These are phyloP conservation scores for Solanum peruvianum DNA, from an alignment of 257 asterid species.

Conservation along the genomic window DNA sequence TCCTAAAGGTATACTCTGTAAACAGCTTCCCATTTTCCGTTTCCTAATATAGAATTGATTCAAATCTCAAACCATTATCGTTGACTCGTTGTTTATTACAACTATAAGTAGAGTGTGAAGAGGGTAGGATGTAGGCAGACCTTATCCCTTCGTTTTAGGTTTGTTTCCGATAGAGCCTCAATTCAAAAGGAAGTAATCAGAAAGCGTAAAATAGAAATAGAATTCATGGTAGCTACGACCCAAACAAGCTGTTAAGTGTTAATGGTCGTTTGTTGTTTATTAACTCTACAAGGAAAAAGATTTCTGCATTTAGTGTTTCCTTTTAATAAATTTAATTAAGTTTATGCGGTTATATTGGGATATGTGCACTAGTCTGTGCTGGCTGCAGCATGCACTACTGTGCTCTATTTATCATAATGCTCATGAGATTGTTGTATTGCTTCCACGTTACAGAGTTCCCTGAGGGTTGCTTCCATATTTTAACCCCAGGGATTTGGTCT, in stretches of 20 bases:
- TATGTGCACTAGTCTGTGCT: background rate
- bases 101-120: background rate
- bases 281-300: background rate
- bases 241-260: background rate
- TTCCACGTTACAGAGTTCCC: too few relatives aligned
- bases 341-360: background rate
- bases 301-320: background rate
- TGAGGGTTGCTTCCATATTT: background rate
- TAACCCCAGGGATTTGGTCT: background rate
- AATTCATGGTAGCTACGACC: background rate
- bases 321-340: background rate
- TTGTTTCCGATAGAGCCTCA: background rate
- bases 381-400: background rate
- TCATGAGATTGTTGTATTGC: background rate
- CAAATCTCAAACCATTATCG: background rate
- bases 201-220: background rate
- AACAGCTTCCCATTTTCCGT: background rate
- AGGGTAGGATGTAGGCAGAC: background rate
- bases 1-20: constrained; percentile 57
- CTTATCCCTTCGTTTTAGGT: background rate
- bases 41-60: background rate
- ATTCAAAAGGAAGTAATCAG: background rate
- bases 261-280: background rate
- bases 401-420: background rate
- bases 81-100: background rate